Evolutionary conservation across 148 eudicot species (phyloP), one percentile per base, ranked within the genome.

Genomic region (Oxyria digyna): DNA sequence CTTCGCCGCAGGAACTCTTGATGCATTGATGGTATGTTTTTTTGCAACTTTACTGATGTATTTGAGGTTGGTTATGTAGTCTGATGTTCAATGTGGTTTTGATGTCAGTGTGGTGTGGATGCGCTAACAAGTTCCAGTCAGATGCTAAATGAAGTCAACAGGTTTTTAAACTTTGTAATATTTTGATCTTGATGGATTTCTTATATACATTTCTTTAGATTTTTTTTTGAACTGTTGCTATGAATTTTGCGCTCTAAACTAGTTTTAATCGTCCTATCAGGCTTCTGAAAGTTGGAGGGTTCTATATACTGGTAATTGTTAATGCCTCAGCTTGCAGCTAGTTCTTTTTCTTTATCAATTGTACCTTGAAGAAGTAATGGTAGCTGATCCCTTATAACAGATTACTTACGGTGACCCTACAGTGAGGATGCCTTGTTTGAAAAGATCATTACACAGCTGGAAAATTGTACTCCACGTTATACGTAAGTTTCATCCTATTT

Each of bases 61-160:
- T 64, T 55, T 18, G 33, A 46, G 24, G 32, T 23, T 20, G 50
- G 26, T 49, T 67, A 6, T 31, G 1, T 42, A 41, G 42, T 14
- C 8, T 26, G 17, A 5, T 40, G 37, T 42, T 21, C 68, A 35
- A 74, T 77, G 46, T 78, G 45, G 4, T 37, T 70, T 43, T 72
- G 64, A 31, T 67, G 21, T 31, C 50, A 89, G 98, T 93, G 96
- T 74, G 98, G 98, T 76, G 76, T 81, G 29, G 85, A 88, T 75
- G 96, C 98, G 73, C 86, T 88, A 74, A 78, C 85, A 17, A 85
- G 87, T 66, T 80, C 90, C 75, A 77, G 89, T 79, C 96, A 77
- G 78, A 89, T 93, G 98, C 76, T 93, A 77, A 91, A 84, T 74
- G 96, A 93, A 87, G 85, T 93, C 79, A 84, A 87, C 96, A 93